Conservation (phyloP, 306 rosid genomes). For the Prunus campanulata region DNA sequence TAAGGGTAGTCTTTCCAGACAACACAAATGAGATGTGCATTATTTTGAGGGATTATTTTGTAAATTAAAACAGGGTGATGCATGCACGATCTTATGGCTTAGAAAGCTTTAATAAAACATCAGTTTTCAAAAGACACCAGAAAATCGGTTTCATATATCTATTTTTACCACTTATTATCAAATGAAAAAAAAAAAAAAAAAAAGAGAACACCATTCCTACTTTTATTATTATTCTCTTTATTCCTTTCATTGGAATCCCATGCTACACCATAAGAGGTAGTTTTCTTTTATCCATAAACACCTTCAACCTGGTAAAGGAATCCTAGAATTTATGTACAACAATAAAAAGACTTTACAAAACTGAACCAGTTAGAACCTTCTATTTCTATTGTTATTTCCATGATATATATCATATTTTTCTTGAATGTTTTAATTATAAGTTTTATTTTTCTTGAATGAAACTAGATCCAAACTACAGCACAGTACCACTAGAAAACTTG, state of each 20-base stretch:
- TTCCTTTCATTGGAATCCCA: neutral
- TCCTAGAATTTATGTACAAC: neutral
- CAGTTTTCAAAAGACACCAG: neutral
- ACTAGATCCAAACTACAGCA: neutral
- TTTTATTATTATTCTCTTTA: neutral
- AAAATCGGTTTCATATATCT: neutral
- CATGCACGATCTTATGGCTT: neutral
- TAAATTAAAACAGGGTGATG: neutral
- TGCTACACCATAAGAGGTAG: neutral
- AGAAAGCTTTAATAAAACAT: neutral
- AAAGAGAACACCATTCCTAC: neutral
- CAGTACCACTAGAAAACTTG: too few species aligned
- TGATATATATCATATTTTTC: neutral
- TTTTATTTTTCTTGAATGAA: neutral
- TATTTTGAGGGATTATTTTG: neutral
- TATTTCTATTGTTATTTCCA: neutral
- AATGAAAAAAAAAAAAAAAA: neutral
- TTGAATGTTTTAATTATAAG: neutral
- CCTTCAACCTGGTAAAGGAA: neutral
- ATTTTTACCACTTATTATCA: neutral
- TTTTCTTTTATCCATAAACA: neutral
- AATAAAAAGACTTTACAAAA: neutral
- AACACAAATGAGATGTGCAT: neutral
- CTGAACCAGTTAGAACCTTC: neutral
- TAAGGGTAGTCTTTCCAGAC: slow-evolving; percentile 2